Evolutionary conservation across 371 early-diverging fungal genomes (phyloP).

Genomic region (Apophysomyces ossiformis): DNA sequence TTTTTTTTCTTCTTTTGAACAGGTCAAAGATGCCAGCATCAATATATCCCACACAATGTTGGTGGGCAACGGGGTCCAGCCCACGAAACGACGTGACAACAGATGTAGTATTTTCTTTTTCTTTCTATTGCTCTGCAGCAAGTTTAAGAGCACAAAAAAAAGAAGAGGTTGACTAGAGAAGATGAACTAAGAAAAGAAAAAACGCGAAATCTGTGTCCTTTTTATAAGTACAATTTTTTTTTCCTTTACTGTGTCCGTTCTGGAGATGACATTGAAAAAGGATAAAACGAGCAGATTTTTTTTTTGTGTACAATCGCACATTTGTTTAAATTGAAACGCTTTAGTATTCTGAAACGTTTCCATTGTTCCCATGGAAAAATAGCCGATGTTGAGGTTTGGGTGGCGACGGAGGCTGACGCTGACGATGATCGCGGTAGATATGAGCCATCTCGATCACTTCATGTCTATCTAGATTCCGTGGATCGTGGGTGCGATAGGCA

Average conservation of each 20-base stretch:
- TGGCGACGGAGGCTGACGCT: conserved; percentile 14
- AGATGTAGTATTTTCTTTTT: too few species aligned
- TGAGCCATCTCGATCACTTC: conserved; percentile 31
- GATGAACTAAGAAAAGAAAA: not conserved
- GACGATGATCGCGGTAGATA: conserved; percentile 23
- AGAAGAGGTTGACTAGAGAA: too few species aligned
- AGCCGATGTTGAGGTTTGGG: not conserved
- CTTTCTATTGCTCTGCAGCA: too few species aligned
- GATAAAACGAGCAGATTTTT: not conserved
- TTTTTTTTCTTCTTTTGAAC: not conserved
- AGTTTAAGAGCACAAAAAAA: too few species aligned
- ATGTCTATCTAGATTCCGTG: conserved; percentile 14
- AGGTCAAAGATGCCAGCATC: not conserved
- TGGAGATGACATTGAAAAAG: conserved; percentile 3
- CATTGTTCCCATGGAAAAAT: conserved; percentile 8
- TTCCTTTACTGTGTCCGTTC: not conserved
- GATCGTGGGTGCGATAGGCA: conserved; percentile 26
- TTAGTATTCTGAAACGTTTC: conserved; percentile 11
- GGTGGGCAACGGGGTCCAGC: too few species aligned
- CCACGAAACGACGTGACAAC: too few species aligned
- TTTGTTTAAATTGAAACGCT: conserved; percentile 11
- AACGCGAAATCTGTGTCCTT: not conserved
- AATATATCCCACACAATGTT: too few species aligned
- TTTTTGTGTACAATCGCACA: conserved; percentile 5
- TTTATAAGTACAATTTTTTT: not conserved